Evolutionary conservation across 2,329 filamentous ascomycete genomes (phyloP), one percentile per base, ranked within the genome.

Genomic region (Epichloe aotearoae): DNA sequence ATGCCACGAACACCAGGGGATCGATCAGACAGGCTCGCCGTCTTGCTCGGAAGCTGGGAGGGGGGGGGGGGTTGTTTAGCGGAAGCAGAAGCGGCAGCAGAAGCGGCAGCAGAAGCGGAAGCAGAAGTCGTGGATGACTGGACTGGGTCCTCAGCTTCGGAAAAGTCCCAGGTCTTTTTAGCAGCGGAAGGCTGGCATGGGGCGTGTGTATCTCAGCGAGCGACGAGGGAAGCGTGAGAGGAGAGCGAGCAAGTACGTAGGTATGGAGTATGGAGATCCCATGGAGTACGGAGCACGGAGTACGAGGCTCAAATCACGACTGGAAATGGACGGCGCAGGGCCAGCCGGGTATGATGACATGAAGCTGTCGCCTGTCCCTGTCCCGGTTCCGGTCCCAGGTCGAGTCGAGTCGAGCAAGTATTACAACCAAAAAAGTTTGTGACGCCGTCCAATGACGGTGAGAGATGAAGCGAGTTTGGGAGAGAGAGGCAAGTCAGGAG

Each of bases 391-490:
- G 36, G 41, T 43, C 26, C 33, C 44, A 37, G 44, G 44, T 26
- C 34, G 17, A 37, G 10, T n/a, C 17, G 33, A 46, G n/a, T 34
- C 49, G 14, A 46, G 49, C 5, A 36, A 23, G 49, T 17, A 46
- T 20, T 17, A 11, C 30, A 17, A 17, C 20, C 10, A n/a, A 5
- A 26, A 51, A 20, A 41, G 39, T 23, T 6, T 4, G 15, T 33
- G 44, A 46, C 17, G 33, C 39, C 34, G 50, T 34, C 36, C 30
- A 47, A 26, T 36, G 30, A 34, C 17, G 19, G 41, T 15, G 46
- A 44, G 50, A 43, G 26, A 14, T 26, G 41, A 19, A 20, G 46
- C 42, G 40, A 46, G 37, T 50, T 48, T 52, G 46, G 14, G 33
- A 33, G 33, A 45, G 43, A n/a, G 14, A 45, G 50, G 37, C 46